Evolutionary conservation across 495 filamentous ascomycete species (phyloP).

Genomic region (Apiosordaria backusii): DNA sequence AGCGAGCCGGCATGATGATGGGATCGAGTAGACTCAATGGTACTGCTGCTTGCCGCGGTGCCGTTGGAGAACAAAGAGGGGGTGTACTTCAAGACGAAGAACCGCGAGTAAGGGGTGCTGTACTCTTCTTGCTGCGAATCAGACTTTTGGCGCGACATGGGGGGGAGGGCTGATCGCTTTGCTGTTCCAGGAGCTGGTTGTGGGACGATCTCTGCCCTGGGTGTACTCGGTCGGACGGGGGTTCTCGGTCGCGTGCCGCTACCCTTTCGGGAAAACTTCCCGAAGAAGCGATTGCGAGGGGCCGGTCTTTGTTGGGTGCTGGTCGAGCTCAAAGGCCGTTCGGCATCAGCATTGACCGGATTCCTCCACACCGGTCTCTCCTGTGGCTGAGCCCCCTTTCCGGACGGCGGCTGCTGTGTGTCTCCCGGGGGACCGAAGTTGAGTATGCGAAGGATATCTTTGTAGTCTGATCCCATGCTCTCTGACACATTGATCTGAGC

Average conservation of each 20-base stretch:
- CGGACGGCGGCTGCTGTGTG: not conserved
- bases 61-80: not conserved
- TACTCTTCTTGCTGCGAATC: conserved; percentile 9
- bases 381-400: not conserved
- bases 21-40: not conserved
- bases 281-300: conserved; percentile 27
- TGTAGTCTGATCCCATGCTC: conserved; percentile 42
- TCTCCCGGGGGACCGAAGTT: conserved; percentile 24
- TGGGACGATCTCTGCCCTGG: not conserved
- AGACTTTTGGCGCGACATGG: not conserved
- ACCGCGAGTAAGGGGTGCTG: conserved; percentile 48
- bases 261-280: conserved; percentile 17
- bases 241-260: not conserved
- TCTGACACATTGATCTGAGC: conserved; percentile 56
- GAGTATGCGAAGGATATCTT: conserved; percentile 50
- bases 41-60: not conserved
- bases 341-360: conserved; percentile 3
- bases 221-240: not conserved
- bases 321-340: not conserved
- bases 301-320: not conserved
- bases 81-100: conserved; percentile 32
- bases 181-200: not conserved
- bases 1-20: conserved; percentile 30
- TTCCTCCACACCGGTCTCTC: conserved; percentile 9
- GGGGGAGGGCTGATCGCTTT: not conserved